Percentiles rank a stretch among this genome's conserved stretches.
Evolutionary conservation across 148 eudicot species (phyloP).

Genomic region (Drosera capensis): DNA sequence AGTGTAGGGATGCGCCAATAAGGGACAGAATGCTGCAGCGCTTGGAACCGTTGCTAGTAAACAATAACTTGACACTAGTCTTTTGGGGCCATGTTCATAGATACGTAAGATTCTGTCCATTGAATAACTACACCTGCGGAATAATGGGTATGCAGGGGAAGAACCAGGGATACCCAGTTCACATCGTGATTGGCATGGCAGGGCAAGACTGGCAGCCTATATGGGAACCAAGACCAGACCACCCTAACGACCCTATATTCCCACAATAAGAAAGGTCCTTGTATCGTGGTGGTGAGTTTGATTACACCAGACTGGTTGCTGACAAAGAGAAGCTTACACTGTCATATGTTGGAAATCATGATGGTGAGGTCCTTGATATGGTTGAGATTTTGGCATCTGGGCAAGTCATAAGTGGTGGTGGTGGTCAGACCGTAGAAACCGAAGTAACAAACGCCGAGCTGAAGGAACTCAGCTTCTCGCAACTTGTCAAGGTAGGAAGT

Average conservation of each 20-base stretch:
- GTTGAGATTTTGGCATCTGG: constrained; percentile 76
- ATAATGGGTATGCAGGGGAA: constrained; percentile 20
- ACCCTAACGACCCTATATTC: constrained; percentile 42
- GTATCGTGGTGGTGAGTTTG: constrained; percentile 85
- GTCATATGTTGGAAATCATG: constrained; percentile 88
- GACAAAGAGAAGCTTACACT: constrained; percentile 63
- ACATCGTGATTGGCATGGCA: constrained; percentile 89
- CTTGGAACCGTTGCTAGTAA: constrained; percentile 71
- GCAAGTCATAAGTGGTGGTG: constrained; percentile 32
- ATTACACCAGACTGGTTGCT: constrained; percentile 73
- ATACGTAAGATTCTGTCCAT: constrained; percentile 86
- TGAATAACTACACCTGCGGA: constrained; percentile 76
- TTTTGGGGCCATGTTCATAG: constrained; percentile 98
- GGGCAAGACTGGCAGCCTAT: constrained; percentile 95
- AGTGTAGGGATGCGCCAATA: constrained; percentile 38
- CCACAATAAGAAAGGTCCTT: constrained; percentile 64
- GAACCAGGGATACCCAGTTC: constrained; percentile 42
- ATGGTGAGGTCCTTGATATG: constrained; percentile 82
- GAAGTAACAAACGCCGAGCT: constrained; percentile 7
- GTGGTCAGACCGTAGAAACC: constrained; percentile 3
- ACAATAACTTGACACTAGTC: constrained; percentile 75
- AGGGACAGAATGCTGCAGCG: constrained; percentile 43
- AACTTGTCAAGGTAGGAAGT: constrained; percentile 37
- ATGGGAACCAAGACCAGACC: constrained; percentile 72
- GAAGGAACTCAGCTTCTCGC: constrained; percentile 11